Conservation (phyloP, 192 early-diverging fungal species). For the Podila minutissima region DNA sequence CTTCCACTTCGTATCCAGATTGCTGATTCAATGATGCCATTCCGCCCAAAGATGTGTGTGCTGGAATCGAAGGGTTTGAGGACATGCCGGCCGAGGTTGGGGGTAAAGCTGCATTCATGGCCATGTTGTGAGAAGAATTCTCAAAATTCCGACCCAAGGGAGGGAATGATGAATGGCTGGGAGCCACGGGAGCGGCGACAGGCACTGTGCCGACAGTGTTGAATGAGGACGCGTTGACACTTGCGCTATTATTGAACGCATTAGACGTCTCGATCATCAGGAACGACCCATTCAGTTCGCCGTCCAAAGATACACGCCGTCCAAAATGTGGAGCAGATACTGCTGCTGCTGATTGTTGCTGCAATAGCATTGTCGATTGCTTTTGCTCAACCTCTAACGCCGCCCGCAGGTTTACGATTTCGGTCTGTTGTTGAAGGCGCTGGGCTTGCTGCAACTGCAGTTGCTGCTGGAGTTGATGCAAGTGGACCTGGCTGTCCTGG, state of each 20-base stretch:
- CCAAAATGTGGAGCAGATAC: slow-evolving; percentile 15
- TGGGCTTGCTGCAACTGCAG: slow-evolving; percentile 39
- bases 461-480: slow-evolving; percentile 35
- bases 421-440: slow-evolving; percentile 41
- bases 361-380: slow-evolving; percentile 18
- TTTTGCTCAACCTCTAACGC: slow-evolving; percentile 38
- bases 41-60: background rate
- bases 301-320: slow-evolving; percentile 30
- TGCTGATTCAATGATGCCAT: slow-evolving; percentile 10
- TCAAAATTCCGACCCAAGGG: background rate
- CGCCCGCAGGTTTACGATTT: slow-evolving; percentile 35
- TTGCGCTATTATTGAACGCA: no score
- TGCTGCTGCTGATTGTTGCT: slow-evolving; percentile 27
- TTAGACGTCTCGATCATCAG: slow-evolving; percentile 22
- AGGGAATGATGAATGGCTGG: background rate
- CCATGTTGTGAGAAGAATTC: background rate
- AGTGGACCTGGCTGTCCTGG: slow-evolving; percentile 36
- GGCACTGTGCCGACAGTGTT: no score
- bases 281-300: slow-evolving; percentile 30
- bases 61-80: background rate
- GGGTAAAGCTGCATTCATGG: background rate
- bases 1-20: slow-evolving; percentile 21
- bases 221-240: no score
- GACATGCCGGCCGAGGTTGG: background rate
- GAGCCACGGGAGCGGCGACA: background rate